A percentile compares a stretch with the other conserved stretches of the same genome.
phyloP scores from a whole-genome alignment of 208 protist genomes.

The Wallacemonas sp. region DNA sequence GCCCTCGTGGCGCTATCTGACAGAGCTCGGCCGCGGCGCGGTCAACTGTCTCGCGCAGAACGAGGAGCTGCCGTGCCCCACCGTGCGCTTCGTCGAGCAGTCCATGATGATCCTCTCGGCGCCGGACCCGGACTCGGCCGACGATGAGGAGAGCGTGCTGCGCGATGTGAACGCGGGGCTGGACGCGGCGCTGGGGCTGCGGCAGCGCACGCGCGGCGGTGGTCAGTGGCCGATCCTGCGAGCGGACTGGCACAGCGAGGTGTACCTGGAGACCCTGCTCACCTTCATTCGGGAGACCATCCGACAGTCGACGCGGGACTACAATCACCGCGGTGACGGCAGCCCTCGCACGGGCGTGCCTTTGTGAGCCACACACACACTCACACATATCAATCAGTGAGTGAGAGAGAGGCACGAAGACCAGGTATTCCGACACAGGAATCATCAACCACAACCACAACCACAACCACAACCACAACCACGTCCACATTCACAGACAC shows the following conservation, averaged over 20 bases:
- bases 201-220: conserved; percentile 20
- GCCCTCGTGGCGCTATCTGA: conserved; percentile 26
- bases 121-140: conserved; percentile 14
- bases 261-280: conserved; percentile 55
- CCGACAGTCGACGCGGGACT: conserved; percentile 26
- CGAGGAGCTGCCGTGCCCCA: conserved; percentile 66
- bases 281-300: conserved; percentile 32
- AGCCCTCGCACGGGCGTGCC: neutral
- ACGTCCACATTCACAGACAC: neutral
- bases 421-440: too few species aligned
- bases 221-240: conserved; percentile 35
- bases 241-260: conserved; percentile 57
- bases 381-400: too few species aligned
- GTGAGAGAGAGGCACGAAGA: too few species aligned
- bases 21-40: conserved; percentile 29
- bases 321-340: conserved; percentile 24
- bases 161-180: conserved; percentile 36
- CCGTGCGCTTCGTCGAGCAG: conserved; percentile 51
- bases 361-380: neutral
- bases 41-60: conserved; percentile 56
- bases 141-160: conserved; percentile 27
- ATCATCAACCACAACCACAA: too few species aligned
- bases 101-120: conserved; percentile 26
- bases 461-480: neutral
- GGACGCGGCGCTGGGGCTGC: conserved; percentile 26